These are phyloP conservation scores for Apiospora pterosperma DNA, from an alignment of 2,329 filamentous ascomycete species.

Conservation along the genomic window DNA sequence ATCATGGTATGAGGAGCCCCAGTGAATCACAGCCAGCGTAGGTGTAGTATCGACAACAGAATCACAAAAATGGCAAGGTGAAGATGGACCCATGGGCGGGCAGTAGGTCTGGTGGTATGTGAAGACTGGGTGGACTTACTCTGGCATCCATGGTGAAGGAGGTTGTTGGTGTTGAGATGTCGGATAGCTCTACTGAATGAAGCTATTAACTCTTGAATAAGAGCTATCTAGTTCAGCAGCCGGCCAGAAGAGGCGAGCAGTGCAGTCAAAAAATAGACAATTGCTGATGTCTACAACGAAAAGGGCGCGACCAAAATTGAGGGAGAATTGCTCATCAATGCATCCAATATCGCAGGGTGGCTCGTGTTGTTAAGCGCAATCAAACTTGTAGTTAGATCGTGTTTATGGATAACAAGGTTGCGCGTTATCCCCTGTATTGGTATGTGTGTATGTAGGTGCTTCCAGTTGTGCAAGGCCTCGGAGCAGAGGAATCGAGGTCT, in stretches of 20 bases:
- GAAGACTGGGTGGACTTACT: neutral
- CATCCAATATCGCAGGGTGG: constrained; percentile 1
- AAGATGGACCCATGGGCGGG: neutral
- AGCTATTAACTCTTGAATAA: constrained; percentile 1
- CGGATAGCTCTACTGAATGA: constrained; percentile 3
- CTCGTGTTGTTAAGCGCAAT: constrained; percentile 3
- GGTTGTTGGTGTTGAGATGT: constrained; percentile 4
- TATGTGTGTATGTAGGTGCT: neutral
- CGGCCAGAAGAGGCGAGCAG: neutral
- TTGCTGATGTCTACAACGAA: neutral
- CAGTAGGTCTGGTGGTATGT: neutral
- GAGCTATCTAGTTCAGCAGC: neutral
- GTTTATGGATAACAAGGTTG: constrained; percentile 2
- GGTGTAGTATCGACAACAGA: neutral
- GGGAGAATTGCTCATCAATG: neutral
- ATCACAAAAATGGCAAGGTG: neutral
- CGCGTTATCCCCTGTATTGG: constrained; percentile 1
- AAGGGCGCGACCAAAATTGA: constrained; percentile 1
- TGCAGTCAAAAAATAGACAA: neutral
- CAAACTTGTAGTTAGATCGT: constrained; percentile 3
- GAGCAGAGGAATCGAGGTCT: neutral
- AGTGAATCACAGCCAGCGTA: neutral
- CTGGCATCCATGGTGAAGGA: constrained; percentile 6
- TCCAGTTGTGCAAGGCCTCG: neutral
- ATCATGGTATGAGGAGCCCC: neutral